Evolutionary conservation across 73 alveolate genomes (phyloP).

Genomic region (Paramecium biaurelia): DNA sequence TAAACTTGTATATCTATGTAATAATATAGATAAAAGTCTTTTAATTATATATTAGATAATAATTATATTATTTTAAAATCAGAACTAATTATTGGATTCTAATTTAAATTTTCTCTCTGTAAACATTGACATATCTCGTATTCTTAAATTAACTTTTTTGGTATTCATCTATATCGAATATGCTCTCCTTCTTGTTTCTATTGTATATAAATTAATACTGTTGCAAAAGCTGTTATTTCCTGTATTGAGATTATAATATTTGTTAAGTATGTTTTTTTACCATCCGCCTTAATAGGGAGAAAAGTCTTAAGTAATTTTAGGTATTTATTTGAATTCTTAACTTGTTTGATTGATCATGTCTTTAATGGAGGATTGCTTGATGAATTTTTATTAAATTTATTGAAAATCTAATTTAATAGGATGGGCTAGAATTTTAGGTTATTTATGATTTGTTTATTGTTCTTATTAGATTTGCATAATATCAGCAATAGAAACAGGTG

Average conservation of each 20-base stretch:
- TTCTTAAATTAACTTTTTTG: background rate
- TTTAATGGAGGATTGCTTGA: background rate
- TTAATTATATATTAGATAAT: background rate
- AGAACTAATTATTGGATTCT: background rate
- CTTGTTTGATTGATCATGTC: background rate
- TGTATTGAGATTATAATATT: background rate
- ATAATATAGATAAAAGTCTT: background rate
- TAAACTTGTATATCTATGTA: background rate
- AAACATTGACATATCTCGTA: background rate
- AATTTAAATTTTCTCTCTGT: background rate
- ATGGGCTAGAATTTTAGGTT: background rate
- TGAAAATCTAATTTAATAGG: background rate
- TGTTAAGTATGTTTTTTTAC: constrained; percentile 15
- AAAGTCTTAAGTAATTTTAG: background rate
- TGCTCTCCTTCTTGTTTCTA: constrained; percentile 29
- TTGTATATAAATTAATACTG: background rate
- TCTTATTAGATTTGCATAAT: background rate
- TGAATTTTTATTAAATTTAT: background rate
- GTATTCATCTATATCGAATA: background rate
- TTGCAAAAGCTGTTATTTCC: constrained; percentile 26
- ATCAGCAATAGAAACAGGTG: background rate
- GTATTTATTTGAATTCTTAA: background rate
- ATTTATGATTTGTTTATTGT: background rate
- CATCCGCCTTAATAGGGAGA: background rate
- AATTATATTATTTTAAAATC: background rate